phyloP scores from a whole-genome alignment of 176 grass and related monocot genomes.

The Elymus sibiricus region DNA sequence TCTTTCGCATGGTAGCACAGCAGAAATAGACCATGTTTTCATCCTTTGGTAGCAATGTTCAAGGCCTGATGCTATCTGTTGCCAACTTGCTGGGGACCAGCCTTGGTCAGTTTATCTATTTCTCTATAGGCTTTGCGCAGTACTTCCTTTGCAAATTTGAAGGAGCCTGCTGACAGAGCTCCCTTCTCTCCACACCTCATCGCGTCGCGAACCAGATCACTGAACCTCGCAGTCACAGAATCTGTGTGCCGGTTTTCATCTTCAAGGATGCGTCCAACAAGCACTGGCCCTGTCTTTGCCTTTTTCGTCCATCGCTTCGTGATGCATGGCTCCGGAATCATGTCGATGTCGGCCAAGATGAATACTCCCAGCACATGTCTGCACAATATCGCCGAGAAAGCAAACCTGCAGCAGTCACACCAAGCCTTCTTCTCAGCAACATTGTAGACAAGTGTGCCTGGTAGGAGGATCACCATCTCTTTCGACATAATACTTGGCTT shows the following conservation, averaged over 20 bases:
- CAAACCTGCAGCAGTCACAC: slow-evolving; percentile 76
- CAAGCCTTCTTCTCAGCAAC: slow-evolving; percentile 71
- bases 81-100: slow-evolving; percentile 1
- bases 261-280: slow-evolving; percentile 38
- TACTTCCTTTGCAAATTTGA: slow-evolving; percentile 50
- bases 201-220: slow-evolving; percentile 63
- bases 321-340: slow-evolving; percentile 55
- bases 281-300: slow-evolving; percentile 56
- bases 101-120: slow-evolving; percentile 58
- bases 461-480: slow-evolving; percentile 43
- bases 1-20: not conserved
- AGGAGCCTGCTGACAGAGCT: slow-evolving; percentile 54
- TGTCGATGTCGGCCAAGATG: slow-evolving; percentile 41
- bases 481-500: slow-evolving; percentile 71
- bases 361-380: slow-evolving; percentile 81
- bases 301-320: slow-evolving; percentile 80
- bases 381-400: slow-evolving; percentile 73
- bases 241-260: slow-evolving; percentile 35
- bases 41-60: not conserved
- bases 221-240: slow-evolving; percentile 54
- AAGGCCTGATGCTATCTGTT: slow-evolving; percentile 3
- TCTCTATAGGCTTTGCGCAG: slow-evolving; percentile 68
- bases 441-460: slow-evolving; percentile 49
- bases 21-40: not conserved
- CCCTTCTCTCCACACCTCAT: slow-evolving; percentile 84